Conservation (phyloP, 495 filamentous ascomycete genomes). For the Penicillium lividum region DNA sequence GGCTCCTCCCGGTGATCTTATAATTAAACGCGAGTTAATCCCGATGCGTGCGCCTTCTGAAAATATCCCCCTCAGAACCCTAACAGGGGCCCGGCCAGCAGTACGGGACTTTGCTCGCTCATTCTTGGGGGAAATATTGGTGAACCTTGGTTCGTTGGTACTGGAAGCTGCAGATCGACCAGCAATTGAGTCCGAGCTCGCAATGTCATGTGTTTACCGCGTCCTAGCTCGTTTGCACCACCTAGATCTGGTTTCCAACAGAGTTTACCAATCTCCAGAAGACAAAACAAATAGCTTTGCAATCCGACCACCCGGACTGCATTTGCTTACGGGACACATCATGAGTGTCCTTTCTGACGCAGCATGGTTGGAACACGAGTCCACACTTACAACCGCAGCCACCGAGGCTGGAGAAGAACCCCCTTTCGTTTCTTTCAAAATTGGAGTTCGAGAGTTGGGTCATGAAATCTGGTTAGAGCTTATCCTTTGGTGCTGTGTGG, state of each 20-base stretch:
- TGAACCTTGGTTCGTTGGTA: conserved; percentile 55
- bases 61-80: not conserved
- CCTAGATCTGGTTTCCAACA: conserved; percentile 54
- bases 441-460: conserved; percentile 53
- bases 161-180: conserved; percentile 49
- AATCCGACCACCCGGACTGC: conserved; percentile 58
- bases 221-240: conserved; percentile 64
- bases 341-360: conserved; percentile 63
- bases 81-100: conserved; percentile 12
- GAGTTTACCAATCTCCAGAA: conserved; percentile 53
- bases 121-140: conserved; percentile 30
- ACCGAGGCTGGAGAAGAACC: conserved; percentile 50
- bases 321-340: conserved; percentile 57
- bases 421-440: conserved; percentile 51
- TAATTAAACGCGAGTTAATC: not conserved
- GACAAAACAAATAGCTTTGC: conserved; percentile 35
- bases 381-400: conserved; percentile 43
- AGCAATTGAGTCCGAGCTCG: conserved; percentile 39
- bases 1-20: not conserved
- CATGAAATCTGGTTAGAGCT: conserved; percentile 67
- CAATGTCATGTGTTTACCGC: conserved; percentile 59
- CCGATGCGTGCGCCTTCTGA: not conserved
- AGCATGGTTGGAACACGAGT: conserved; percentile 57
- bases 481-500: conserved; percentile 66
- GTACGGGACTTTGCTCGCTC: conserved; percentile 23